phyloP scores from a whole-genome alignment of 306 rosid species.

The Cajanus cajan region DNA sequence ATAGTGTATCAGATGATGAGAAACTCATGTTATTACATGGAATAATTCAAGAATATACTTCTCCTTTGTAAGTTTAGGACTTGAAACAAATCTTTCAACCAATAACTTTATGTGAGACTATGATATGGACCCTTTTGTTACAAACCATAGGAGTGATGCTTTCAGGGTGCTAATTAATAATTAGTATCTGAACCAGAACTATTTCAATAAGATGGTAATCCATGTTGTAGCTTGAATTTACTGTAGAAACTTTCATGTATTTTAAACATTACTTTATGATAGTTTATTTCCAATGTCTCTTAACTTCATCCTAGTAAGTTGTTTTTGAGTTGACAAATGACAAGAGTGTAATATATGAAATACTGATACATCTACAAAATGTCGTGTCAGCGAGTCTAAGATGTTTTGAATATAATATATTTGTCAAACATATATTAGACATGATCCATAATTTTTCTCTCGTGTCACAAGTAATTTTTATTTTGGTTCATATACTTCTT shows the following conservation, averaged over 20 bases:
- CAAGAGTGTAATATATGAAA: background rate
- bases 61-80: no score
- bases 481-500: no score
- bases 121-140: background rate
- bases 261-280: background rate
- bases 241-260: background rate
- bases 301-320: background rate
- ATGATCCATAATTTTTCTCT: no score
- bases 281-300: background rate
- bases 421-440: no score
- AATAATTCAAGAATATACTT: background rate
- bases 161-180: background rate
- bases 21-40: constrained; percentile 6
- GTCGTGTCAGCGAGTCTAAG: no score
- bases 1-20: constrained; percentile 2
- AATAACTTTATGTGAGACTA: background rate
- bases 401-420: no score
- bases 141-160: background rate
- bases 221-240: background rate
- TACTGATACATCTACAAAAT: no score
- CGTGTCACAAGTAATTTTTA: no score
- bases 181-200: background rate
- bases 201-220: background rate
- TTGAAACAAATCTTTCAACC: background rate
- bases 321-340: background rate